Evolutionary conservation across 1,139 yeast genomes (phyloP).

Genomic region (Yamadazyma atlantica): DNA sequence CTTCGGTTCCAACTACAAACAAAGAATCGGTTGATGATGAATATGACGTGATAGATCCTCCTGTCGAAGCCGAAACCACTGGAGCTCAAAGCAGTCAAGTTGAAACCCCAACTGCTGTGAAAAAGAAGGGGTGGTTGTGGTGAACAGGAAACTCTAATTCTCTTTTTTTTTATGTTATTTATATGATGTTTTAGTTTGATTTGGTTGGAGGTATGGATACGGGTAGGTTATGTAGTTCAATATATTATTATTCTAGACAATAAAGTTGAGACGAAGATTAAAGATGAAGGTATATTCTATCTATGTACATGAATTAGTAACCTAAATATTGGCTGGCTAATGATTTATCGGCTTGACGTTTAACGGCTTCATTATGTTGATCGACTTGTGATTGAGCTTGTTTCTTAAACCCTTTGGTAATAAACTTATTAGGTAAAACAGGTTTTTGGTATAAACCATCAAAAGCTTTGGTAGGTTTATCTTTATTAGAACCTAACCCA

Average conservation of each 20-base stretch:
- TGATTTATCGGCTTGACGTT: constrained; percentile 28
- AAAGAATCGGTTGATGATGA: constrained; percentile 23
- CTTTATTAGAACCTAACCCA: constrained; percentile 63
- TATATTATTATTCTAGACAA: neutral
- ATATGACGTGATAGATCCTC: constrained; percentile 47
- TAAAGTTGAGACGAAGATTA: too few relatives aligned
- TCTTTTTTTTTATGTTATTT: neutral
- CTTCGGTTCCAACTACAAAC: constrained; percentile 1
- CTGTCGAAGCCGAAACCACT: constrained; percentile 15
- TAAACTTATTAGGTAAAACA: constrained; percentile 68
- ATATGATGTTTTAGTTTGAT: constrained; percentile 1
- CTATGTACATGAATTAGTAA: constrained; percentile 11
- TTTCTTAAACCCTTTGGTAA: constrained; percentile 52
- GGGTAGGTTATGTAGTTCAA: neutral
- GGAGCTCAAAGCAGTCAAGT: constrained; percentile 7
- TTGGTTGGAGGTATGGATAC: neutral
- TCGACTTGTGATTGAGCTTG: constrained; percentile 40
- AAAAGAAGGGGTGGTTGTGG: constrained; percentile 34
- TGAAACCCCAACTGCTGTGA: constrained; percentile 4
- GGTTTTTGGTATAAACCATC: constrained; percentile 78
- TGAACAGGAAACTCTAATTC: too few relatives aligned
- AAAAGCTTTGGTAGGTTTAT: constrained; percentile 69
- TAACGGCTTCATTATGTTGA: constrained; percentile 22
- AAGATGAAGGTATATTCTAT: constrained; percentile 2
- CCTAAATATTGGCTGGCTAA: constrained; percentile 29